Evolutionary conservation across 192 early-diverging fungal species (phyloP), one percentile per base, ranked within the genome.

Genomic region (Radiomyces spectabilis): DNA sequence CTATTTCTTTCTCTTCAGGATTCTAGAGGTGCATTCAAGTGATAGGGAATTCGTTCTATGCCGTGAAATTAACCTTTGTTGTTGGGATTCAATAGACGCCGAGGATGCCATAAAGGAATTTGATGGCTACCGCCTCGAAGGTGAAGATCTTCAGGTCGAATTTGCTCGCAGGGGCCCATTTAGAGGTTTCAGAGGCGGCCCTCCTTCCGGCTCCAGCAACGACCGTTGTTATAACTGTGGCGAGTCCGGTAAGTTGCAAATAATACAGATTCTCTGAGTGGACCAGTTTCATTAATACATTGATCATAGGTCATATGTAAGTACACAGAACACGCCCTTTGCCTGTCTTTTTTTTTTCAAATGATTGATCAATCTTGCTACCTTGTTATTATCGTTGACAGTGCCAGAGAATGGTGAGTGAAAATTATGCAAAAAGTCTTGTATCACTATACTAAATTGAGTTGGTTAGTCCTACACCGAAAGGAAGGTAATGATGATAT

Each of bases 141-240:
- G 46, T 21, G 57, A 66, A 18, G 33, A 58, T 24, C 43, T 66
- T 21, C 49, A 44, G 41, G 59, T 61, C 7, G 50, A 53, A 31
- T 52, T 41, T 45, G 59, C 59, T 30, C 32, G 30, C 37, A 30
- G 22, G 0, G 46, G 34, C 43, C 41, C 26, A 25, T 10, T n/a
- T 27, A 38, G 30, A 8, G 15, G 53, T 30, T 38, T 46, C 31
- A 27, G n/a, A 45, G 27, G 35, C 34, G 32, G 26, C 26, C 46
- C 29, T 33, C 47, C 37, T 33, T 13, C 24, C 38, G 29, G 21
- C 5, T n/a, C 30, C 9, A 19, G 15, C 19, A 25, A 37, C 43
- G 65, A 66, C 19, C 42, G 57, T 13, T 66, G 65, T 38, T 66
- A 66, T 40, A 66, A 66, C 47, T 66, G 65, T 48, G 65, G 65